A percentile compares a stretch with the other conserved stretches of the same genome.
Conservation (phyloP, 2,329 filamentous ascomycete species). For the Aureobasidium pullulans region DNA sequence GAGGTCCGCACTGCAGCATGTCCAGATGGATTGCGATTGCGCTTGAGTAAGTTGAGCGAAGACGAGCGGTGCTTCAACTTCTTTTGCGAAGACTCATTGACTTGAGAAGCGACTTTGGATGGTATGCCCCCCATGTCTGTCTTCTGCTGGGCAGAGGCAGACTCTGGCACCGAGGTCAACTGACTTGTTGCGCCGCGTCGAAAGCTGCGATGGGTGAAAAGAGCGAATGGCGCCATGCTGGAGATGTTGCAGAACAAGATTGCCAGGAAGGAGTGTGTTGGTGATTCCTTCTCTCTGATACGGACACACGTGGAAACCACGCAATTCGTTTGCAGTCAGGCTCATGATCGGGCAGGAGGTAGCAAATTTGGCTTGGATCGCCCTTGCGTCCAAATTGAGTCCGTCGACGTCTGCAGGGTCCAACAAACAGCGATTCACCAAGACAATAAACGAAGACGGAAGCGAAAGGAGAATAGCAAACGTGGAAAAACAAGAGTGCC, state of each 20-base stretch:
- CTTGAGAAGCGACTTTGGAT: background rate
- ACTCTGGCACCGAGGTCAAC: background rate
- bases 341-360: conserved; percentile 8
- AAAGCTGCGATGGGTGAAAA: conserved; percentile 10
- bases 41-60: conserved; percentile 6
- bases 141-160: background rate
- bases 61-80: conserved; percentile 6
- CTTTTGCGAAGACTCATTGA: conserved; percentile 6
- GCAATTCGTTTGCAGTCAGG: conserved; percentile 7
- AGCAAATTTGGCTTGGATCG: background rate
- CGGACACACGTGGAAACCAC: conserved; percentile 5
- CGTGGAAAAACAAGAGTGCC: background rate
- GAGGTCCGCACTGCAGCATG: background rate
- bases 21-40: background rate
- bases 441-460: background rate
- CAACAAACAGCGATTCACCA: background rate
- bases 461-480: background rate
- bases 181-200: background rate
- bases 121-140: conserved; percentile 7
- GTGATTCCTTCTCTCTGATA: conserved; percentile 5
- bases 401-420: background rate
- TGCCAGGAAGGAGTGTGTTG: background rate
- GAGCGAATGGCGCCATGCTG: conserved; percentile 7
- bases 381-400: conserved; percentile 1
- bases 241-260: background rate